Evolutionary conservation across 2,329 filamentous ascomycete species (phyloP), one percentile per base, ranked within the genome.

Genomic region (Hypoxylon sp.): DNA sequence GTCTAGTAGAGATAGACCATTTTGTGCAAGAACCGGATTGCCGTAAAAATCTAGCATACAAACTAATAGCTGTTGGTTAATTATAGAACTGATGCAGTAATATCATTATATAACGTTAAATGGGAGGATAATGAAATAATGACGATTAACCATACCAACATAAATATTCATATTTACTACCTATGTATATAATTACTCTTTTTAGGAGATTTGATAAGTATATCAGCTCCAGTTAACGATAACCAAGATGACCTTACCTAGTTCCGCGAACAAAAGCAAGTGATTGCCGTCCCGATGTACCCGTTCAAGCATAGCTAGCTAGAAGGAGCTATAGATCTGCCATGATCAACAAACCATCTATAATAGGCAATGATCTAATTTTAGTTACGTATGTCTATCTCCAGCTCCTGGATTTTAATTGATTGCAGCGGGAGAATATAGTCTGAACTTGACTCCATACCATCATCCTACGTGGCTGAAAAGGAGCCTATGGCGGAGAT

Each of bases 201-300:
- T 44, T 10, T 9, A 17, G 39, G 39, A 44, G 39, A 44, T 44
- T 44, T 44, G 39, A 44, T 44, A 17, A 44, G 39, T 17, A 44
- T 17, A 44, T 44, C 39, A 44, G 17, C 39, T 44, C 39, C 39
- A 44, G 39, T 44, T 44, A n/a, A 44, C 9, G 39, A 22, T 10
- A 44, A 44, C 17, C 39, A 44, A 19, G 39, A 44, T 44, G 39
- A 44, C 8, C 17, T 22, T 22, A 11, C 39, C 39, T 6, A 44
- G n/a, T 17, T 22, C 19, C 39, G 8, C 19, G 6, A 44, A 22
- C 9, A 8, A 47, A 35, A 57, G 46, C 11, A 44, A 19, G 39
- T 22, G 14, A 3, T 44, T 57, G 29, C 54, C 54, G 35, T 10
- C 35, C n/a, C 47, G 10, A 17, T 35, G 17, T 29, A 10, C 9